Base-by-base conservation (phyloP, 306 rosid genomes). In the Benincasa hispida region DNA sequence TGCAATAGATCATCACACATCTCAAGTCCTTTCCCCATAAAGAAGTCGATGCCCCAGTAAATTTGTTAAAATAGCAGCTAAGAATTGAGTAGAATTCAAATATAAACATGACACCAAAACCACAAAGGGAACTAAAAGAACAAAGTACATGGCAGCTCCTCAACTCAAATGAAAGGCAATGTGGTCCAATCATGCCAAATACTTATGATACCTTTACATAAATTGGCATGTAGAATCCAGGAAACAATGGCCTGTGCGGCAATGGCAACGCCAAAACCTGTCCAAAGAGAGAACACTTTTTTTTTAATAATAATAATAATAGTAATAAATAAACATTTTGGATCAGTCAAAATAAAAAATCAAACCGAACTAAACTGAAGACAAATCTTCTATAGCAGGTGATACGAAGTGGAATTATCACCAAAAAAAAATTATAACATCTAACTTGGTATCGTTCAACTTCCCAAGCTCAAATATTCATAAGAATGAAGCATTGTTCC, bases 141-240 rank as follows among this genome's bases (percentile, higher is more conserved):
- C 19, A 41, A 66, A 24, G 19, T 39, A 11, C 53, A 47, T 6
- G 39, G 4, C 8, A 47, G 41, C 76, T 47, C 76, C 48, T 8
- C 58, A 70, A 47, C 50, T 25, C 24, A 70, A 70, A 47, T 24
- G 76, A 47, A 70, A 70, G 24, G 24, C 22, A 70, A 15, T 25
- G 8, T 24, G 67, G 8, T 80, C 79, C 77, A 45, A 66, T 72
- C 21, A 34, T 54, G 68, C 28, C 55, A 50, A 80, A 45, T 77
- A 62, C 53, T 72, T 78, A 50, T 42, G 78, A 37, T 88, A 95
- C 99, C 99, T 95, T 95, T 77, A 95, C 96, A 85, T 79, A 90
- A 55, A 95, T 85, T 80, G 99, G 99, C 99, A 95, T 95, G 88
- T 95, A 95, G 85, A 95, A 95, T 75, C 99, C 99, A 2, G 99